Percentiles rank a stretch among this genome's conserved stretches.
These are phyloP conservation scores for Mortierella sp. DNA, from an alignment of 371 early-diverging fungal genomes.

Conservation along the genomic window DNA sequence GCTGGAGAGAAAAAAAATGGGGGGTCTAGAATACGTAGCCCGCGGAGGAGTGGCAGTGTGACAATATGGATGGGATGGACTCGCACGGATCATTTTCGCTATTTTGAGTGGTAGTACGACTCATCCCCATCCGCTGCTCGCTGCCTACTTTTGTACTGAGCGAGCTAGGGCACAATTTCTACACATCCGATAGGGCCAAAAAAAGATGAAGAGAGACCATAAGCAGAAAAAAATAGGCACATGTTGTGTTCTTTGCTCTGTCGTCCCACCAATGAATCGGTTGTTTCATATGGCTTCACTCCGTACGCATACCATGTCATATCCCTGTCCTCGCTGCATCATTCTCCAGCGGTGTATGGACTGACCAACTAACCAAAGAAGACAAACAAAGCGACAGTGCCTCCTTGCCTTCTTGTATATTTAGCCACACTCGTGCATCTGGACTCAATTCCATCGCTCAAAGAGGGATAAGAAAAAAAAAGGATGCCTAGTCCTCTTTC, in stretches of 20 bases:
- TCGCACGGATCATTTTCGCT: background rate
- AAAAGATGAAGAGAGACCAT: too few species aligned
- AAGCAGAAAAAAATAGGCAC: too few species aligned
- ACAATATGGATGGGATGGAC: background rate
- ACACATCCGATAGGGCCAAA: too few species aligned
- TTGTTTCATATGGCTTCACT: background rate
- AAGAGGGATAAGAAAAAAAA: background rate
- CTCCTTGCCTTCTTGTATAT: background rate
- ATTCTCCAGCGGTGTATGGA: background rate
- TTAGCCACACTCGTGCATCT: background rate
- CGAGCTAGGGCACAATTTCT: background rate
- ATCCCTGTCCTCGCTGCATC: background rate
- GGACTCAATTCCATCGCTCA: background rate
- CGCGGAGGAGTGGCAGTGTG: background rate
- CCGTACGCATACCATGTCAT: background rate
- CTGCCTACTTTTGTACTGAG: background rate
- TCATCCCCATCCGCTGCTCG: background rate
- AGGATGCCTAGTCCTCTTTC: background rate
- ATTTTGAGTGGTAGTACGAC: background rate
- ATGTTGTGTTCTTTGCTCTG: too few species aligned
- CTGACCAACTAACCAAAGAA: background rate
- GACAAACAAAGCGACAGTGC: background rate
- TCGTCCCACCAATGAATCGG: background rate
- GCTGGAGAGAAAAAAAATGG: background rate
- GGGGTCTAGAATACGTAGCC: constrained; percentile 1